Evolutionary conservation across 768 basidiomycete genomes (phyloP).

Genomic region (Austroboletus festivus): DNA sequence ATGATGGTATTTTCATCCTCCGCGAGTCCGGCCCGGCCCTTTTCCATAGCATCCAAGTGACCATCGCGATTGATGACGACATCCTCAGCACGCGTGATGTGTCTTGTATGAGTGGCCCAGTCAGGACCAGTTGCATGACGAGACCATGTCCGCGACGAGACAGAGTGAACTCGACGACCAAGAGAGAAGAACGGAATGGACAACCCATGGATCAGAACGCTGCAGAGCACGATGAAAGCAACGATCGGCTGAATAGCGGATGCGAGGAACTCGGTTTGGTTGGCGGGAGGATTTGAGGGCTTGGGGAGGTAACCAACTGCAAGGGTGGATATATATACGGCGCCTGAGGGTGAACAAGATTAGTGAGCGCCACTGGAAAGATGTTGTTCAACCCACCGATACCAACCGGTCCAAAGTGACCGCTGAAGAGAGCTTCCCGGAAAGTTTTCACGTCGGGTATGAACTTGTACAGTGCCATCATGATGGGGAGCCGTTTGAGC

Average conservation of each 20-base stretch:
- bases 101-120: conserved; percentile 77
- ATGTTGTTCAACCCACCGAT: conserved; percentile 45
- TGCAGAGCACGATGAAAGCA: conserved; percentile 90
- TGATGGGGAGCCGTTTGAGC: conserved; percentile 78
- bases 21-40: conserved; percentile 35
- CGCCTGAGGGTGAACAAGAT: conserved; percentile 44
- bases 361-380: background rate
- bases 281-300: conserved; percentile 42
- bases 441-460: conserved; percentile 96
- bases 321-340: conserved; percentile 89
- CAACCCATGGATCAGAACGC: conserved; percentile 83
- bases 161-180: conserved; percentile 82
- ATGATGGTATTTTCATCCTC: conserved; percentile 29
- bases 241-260: conserved; percentile 88
- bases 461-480: conserved; percentile 83
- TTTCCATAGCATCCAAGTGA: conserved; percentile 45
- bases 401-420: conserved; percentile 92
- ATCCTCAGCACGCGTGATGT: conserved; percentile 67
- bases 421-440: conserved; percentile 89
- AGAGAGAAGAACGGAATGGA: conserved; percentile 96
- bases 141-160: conserved; percentile 82
- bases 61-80: conserved; percentile 85
- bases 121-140: conserved; percentile 71
- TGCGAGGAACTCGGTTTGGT: conserved; percentile 63
- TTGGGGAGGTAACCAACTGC: conserved; percentile 60